Evolutionary conservation across 768 basidiomycete genomes (phyloP), one percentile per base, ranked within the genome.

Genomic region (Rhodotorula graminis): DNA sequence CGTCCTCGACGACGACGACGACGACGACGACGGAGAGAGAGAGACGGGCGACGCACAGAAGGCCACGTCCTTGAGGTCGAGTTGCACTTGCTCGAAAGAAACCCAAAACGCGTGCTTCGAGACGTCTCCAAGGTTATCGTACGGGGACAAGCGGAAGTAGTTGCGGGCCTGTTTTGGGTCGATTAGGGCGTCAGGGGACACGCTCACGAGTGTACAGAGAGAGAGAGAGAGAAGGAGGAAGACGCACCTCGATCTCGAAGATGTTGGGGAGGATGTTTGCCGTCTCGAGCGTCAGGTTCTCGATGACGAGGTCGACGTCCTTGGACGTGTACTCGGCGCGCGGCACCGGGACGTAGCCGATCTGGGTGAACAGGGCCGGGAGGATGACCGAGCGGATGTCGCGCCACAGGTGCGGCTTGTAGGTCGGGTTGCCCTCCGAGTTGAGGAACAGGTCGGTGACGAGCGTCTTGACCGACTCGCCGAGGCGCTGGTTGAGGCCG

Each of bases 261-360:
- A 52, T 27, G 25, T 23, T 52, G 50, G 23, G 25, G 25, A 52
- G 25, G 37, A 99, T 82, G 82, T 97, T 95, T 55, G 88, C 87
- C 19, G 92, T 92, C 72, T 90, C 88, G 27, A 94, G 84, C 2
- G 90, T 90, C 47, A 97, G 85, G 81, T 95, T 97, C 60, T 97
- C 95, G 73, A 97, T 87, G 69, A 95, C 91, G 57, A 96, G 85
- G 77, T 96, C 94, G 71, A 94, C 82, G 12, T 84, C 79, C 64
- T 92, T 89, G 81, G 95, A 92, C 49, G 90, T 89, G 82, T 96
- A 98, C 66, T 97, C 93, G 53, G 89, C 90, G 82, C 93, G 89
- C 0, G 95, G 95, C 75, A 98, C 94, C 14, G 93, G 93, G 66
- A 94, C 79, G 77, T 91, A 65, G 18, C 64, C 85, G 74, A 93